Base-by-base conservation (phyloP, 169 alveolate species). In the Eimeria maxima region DNA sequence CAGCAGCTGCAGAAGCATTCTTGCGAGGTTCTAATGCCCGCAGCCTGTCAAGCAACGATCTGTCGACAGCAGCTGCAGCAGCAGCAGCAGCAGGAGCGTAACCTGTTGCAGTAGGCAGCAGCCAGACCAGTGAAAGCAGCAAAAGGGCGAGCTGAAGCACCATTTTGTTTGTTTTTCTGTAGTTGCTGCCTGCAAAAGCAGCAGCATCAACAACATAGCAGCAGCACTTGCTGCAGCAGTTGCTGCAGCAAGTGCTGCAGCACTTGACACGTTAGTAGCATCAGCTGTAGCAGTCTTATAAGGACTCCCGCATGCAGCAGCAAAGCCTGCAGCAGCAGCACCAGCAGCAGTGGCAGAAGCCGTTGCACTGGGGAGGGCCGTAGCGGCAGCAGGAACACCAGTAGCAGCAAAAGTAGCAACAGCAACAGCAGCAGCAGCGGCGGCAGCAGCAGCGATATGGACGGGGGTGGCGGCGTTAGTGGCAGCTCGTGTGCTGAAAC, bases 161-260 rank as follows among this genome's bases (percentile, higher is more conserved):
- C 60, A 11, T 53, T 53, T 53, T 14, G 16, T 11, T 53, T 14
- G 20, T 53, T 53, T 53, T 53, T 53, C 60, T 11, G 10, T 53
- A 53, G 60, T 53, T 53, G 60, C 60, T 53, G 60, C 60, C 60
- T 53, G 10, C 60, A 14, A 0, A 53, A 24, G 90, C 71, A 81
- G 90, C 90, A 81, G 90, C 90, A 81, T 69, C 71, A 81, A 44
- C 73, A 81, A 57, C 91, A n/a, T 38, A 38, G 50, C 83, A 73
- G 83, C 83, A 73, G 53, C 53, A 33, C 44, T n/a, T 14, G 71
- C 90, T 33, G 67, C 60, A 53, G 60, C 60, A 11, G 16, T 14
- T 7, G 60, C 60, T 11, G 60, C 60, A 53, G 60, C 60, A 53
- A 14, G 20, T 0, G 60, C 60, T 53, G 16, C 60, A 0, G 60